Conservation (phyloP, 306 rosid species). For the Castanea mollissima region DNA sequence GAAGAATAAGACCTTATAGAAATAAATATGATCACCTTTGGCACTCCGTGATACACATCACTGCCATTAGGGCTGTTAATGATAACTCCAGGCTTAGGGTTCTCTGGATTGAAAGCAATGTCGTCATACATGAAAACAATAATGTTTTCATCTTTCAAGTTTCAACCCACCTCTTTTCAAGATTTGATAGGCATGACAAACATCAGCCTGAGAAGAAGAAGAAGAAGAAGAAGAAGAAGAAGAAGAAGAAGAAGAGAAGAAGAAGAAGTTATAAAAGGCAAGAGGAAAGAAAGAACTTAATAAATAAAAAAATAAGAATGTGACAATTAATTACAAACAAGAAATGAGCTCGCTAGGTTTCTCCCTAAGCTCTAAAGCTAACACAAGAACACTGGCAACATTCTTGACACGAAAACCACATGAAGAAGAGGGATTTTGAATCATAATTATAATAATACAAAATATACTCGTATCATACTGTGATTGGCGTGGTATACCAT, state of each 20-base stretch:
- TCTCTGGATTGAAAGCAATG: conserved; percentile 67
- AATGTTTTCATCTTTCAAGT: conserved; percentile 90
- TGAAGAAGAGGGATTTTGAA: no score
- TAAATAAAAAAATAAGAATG: background rate
- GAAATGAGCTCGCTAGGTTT: background rate
- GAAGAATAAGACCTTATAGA: background rate
- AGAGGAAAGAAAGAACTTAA: conserved; percentile 9
- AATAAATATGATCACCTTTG: conserved; percentile 53
- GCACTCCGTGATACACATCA: conserved; percentile 91
- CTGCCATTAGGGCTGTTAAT: conserved; percentile 82
- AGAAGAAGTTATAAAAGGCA: background rate
- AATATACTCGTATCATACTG: no score
- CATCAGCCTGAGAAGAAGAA: conserved; percentile 57
- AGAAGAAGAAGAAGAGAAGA: no score
- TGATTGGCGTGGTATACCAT: no score
- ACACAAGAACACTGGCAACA: background rate
- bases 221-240: no score
- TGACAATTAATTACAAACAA: background rate
- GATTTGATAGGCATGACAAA: conserved; percentile 92
- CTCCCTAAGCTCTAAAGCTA: background rate
- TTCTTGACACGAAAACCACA: background rate
- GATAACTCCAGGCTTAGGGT: conserved; percentile 84
- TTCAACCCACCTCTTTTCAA: conserved; percentile 78
- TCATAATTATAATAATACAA: no score
- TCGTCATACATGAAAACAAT: conserved; percentile 96